Conservation (phyloP, 2,329 filamentous ascomycete genomes). For the Trichoderma pleuroti region DNA sequence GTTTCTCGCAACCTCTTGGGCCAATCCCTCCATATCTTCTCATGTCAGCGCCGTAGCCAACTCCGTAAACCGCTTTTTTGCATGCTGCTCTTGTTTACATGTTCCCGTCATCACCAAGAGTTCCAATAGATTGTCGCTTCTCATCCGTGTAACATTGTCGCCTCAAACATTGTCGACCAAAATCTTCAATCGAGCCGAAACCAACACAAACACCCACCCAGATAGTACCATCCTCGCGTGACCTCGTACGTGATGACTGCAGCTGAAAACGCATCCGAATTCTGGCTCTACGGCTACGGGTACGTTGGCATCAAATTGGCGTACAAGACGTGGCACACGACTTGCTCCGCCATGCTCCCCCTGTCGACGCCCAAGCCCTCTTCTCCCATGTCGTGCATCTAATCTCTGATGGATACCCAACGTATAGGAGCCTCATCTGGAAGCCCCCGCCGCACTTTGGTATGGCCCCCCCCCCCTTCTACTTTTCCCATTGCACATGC, state of each 20-base stretch:
- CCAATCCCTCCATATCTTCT: not conserved
- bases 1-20: not conserved
- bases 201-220: not conserved
- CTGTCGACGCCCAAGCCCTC: not conserved
- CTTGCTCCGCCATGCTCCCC: not conserved
- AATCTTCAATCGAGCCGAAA: not conserved
- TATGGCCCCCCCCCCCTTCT: constrained; percentile 43
- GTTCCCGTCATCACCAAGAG: not conserved
- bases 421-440: constrained; percentile 80
- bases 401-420: constrained; percentile 6
- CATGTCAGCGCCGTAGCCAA: not conserved
- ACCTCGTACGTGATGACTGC: constrained; percentile 1
- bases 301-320: constrained; percentile 39
- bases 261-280: constrained; percentile 51
- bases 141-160: not conserved
- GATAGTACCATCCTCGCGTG: not conserved
- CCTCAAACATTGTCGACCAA: not conserved
- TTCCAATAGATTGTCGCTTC: not conserved
- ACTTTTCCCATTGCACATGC: not conserved
- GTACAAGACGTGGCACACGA: not conserved
- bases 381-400: not conserved
- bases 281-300: constrained; percentile 98
- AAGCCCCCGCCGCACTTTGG: constrained; percentile 95
- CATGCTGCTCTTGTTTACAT: not conserved
- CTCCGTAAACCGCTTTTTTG: not conserved